Evolutionary conservation across 2,329 filamentous ascomycete species (phyloP).

Genomic region (Fusarium bactridioides): DNA sequence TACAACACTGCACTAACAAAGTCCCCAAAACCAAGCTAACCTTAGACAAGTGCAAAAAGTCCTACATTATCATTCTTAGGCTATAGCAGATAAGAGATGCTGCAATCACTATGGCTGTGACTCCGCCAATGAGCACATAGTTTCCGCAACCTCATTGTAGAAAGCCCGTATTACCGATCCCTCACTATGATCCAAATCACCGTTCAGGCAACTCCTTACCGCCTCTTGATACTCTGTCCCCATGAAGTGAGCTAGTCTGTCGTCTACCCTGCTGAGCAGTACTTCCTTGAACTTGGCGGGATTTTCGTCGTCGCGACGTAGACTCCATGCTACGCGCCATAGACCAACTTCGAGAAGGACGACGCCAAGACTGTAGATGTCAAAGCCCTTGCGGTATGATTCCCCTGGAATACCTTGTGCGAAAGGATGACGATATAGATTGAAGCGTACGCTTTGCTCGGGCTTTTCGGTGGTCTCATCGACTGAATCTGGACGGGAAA

Average conservation of each 20-base stretch:
- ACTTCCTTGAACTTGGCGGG: neutral
- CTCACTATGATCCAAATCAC: neutral
- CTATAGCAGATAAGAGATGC: neutral
- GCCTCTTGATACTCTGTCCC: slow-evolving; percentile 1
- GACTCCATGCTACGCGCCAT: neutral
- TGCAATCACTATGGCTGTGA: neutral
- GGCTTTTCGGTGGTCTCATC: slow-evolving; percentile 6
- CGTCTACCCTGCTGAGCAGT: neutral
- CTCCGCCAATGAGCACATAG: slow-evolving; percentile 8
- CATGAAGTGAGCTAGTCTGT: slow-evolving; percentile 8
- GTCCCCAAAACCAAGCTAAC: neutral
- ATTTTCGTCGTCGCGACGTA: neutral
- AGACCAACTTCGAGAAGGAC: slow-evolving; percentile 6
- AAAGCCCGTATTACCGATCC: neutral
- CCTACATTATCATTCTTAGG: neutral
- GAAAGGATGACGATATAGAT: neutral
- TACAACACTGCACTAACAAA: neutral
- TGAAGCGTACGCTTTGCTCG: neutral
- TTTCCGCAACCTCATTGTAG: slow-evolving; percentile 9
- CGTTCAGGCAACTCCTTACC: slow-evolving; percentile 2
- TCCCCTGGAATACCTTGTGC: slow-evolving; percentile 6
- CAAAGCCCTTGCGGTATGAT: neutral
- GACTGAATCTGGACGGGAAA: neutral
- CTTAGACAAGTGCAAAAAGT: neutral
- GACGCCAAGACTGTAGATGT: slow-evolving; percentile 14